Base-by-base conservation (phyloP, 148 eudicot genomes). In the Dianthus caryophyllus region DNA sequence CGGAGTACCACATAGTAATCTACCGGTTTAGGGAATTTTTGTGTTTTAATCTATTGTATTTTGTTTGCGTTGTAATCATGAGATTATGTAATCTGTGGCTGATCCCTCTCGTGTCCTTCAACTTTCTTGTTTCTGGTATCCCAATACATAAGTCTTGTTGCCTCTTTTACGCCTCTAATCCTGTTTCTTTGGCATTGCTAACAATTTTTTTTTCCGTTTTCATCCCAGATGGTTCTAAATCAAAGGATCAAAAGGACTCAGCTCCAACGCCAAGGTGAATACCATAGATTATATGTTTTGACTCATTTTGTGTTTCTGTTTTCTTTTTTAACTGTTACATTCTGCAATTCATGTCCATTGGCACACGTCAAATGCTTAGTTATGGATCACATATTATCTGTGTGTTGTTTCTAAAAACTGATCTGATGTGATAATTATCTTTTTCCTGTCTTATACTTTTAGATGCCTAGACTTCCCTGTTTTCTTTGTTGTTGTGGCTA, bases 211-310 rank as follows among this genome's bases (percentile, higher is more conserved):
- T 3, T 41, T 41, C 1, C 65, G 70, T 65, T 64, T 50, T 22
- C 54, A 50, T 67, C 31, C 43, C 81, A 87, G 88, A 75, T 67
- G 78, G 66, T 73, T 72, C 80, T 39, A 83, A 68, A 44, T 57
- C 78, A 13, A 80, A 70, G 77, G 77, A 75, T 9, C 81, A 26
- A 65, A 77, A 78, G 61, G 70, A 82, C 68, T 75, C 86, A 70
- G 80, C 81, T 29, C 76, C 83, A 30, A 80, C 79, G 20, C 75
- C 83, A 36, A 80, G 97, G 95, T 90, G 81, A 72, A 44, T 53
- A 16, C 53, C 25, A 9, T 41, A 9, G 6, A 38, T 14, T 71
- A 36, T 44, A 64, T 58, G 50, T 38, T 20, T 6, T 24, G 7
- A 26, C 29, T 13, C 39, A 30, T 2, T 38, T 6, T 6, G 11